Evolutionary conservation across 139 green algal species (phyloP).

Genomic region (Haematococcus lacustris): DNA sequence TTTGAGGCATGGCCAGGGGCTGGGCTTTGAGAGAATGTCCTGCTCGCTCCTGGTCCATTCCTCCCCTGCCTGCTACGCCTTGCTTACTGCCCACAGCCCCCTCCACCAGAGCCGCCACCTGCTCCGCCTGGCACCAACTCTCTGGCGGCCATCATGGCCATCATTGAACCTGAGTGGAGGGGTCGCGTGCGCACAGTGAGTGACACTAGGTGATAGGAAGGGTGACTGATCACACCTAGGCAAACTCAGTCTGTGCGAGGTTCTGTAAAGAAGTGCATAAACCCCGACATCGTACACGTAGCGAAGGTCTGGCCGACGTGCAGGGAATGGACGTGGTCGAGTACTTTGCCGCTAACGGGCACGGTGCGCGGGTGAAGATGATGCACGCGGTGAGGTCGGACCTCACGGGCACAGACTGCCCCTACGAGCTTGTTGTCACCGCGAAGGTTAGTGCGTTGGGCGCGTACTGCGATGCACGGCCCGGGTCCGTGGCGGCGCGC

Average conservation of each 20-base stretch:
- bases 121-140: slow-evolving; percentile 4
- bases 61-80: not conserved
- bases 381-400: slow-evolving; percentile 37
- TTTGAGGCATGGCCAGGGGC: not conserved
- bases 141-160: slow-evolving; percentile 8
- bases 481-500: no score
- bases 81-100: not conserved
- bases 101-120: not conserved
- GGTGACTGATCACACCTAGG: not conserved
- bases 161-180: slow-evolving; percentile 23
- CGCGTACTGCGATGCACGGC: no score
- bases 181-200: slow-evolving; percentile 17
- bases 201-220: not conserved
- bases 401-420: slow-evolving; percentile 24
- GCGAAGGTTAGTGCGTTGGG: slow-evolving; percentile 14
- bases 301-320: not conserved
- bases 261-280: not conserved
- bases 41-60: not conserved
- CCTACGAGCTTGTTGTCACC: slow-evolving; percentile 42
- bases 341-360: slow-evolving; percentile 43
- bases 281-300: not conserved
- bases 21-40: not conserved
- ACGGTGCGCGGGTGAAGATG: slow-evolving; percentile 41
- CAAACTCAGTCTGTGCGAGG: not conserved
- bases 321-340: slow-evolving; percentile 45